Conservation (phyloP, 805 yeast genomes). For the Zygosaccharomyces kombuchaensis region DNA sequence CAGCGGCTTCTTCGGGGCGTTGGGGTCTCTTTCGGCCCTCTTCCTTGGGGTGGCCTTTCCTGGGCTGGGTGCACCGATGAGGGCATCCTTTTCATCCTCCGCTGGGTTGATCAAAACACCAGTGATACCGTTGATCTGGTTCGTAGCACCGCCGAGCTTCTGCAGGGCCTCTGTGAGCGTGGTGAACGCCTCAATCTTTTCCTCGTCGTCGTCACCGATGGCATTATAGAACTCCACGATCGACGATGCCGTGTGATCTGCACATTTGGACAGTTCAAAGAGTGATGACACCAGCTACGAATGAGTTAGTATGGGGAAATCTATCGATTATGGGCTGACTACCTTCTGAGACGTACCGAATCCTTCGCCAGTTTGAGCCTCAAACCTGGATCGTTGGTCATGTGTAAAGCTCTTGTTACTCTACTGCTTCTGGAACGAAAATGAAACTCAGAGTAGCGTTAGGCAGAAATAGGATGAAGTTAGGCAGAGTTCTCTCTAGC, state of each 20-base stretch:
- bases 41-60: constrained; percentile 37
- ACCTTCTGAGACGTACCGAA: constrained; percentile 36
- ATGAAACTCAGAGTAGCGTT: neutral
- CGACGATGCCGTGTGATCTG: constrained; percentile 77
- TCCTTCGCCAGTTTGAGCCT: constrained; percentile 38
- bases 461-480: neutral
- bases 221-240: constrained; percentile 70
- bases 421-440: neutral
- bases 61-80: constrained; percentile 15
- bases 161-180: constrained; percentile 41
- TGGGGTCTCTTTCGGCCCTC: constrained; percentile 70
- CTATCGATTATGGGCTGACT: no score
- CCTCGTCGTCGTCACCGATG: constrained; percentile 44
- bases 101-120: constrained; percentile 32
- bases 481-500: constrained; percentile 5
- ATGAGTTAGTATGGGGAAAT: constrained; percentile 10
- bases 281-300: constrained; percentile 67
- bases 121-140: constrained; percentile 30
- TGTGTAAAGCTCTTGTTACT: constrained; percentile 8
- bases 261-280: constrained; percentile 80
- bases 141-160: constrained; percentile 37
- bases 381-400: constrained; percentile 33
- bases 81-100: constrained; percentile 32
- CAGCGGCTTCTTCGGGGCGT: constrained; percentile 92
- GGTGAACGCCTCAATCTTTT: constrained; percentile 43